These are phyloP conservation scores for Protoeuglena noctilucae DNA, from an alignment of 139 green algal genomes.

Conservation along the genomic window DNA sequence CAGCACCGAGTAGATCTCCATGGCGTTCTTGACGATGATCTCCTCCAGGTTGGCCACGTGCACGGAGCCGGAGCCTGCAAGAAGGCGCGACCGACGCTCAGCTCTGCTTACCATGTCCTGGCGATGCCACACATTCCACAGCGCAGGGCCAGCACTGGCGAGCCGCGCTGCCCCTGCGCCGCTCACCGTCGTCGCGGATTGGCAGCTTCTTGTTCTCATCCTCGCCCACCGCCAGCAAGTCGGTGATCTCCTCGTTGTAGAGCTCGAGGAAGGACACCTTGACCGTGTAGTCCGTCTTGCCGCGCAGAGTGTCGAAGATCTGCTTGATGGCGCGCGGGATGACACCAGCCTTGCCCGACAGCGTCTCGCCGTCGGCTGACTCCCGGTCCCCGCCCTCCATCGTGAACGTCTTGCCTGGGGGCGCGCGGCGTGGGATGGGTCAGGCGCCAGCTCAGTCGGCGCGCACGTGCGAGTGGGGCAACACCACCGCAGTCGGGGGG, in stretches of 20 bases:
- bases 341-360: slow-evolving; percentile 60
- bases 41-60: slow-evolving; percentile 85
- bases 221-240: slow-evolving; percentile 61
- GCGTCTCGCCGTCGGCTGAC: slow-evolving; percentile 13
- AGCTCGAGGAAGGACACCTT: slow-evolving; percentile 87
- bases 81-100: no score
- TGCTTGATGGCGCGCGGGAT: slow-evolving; percentile 88
- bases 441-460: no score
- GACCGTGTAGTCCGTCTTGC: slow-evolving; percentile 38
- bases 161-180: no score
- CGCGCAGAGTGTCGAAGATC: slow-evolving; percentile 81
- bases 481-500: no score
- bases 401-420: slow-evolving; percentile 83
- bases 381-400: slow-evolving; percentile 69
- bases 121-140: no score
- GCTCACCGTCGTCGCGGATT: slow-evolving; percentile 67
- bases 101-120: no score
- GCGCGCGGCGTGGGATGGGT: no score
- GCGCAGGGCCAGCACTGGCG: no score
- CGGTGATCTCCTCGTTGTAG: slow-evolving; percentile 98
- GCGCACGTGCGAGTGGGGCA: no score
- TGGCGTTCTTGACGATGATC: slow-evolving; percentile 62
- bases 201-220: slow-evolving; percentile 35
- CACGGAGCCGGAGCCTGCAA: slow-evolving; percentile 58
- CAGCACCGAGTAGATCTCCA: slow-evolving; percentile 79